Evolutionary conservation across 164 flowering plant genomes (phyloP).

Genomic region (Platanus orientalis): DNA sequence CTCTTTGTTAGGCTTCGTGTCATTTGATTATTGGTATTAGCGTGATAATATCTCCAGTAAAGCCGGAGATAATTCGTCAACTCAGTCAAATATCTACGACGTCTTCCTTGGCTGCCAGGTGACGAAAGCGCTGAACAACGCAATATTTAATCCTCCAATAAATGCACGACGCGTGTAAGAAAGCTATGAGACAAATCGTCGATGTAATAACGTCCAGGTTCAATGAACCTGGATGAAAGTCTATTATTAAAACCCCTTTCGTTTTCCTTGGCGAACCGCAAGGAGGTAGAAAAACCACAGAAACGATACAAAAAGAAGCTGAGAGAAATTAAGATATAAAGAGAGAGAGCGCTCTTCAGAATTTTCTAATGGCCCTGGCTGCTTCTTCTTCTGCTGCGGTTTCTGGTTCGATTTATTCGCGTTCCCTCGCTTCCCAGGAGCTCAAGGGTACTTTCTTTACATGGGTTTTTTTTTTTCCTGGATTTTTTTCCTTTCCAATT

Average conservation of each 20-base stretch:
- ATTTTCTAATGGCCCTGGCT: constrained; percentile 36
- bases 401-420: constrained; percentile 30
- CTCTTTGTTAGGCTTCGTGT: no score
- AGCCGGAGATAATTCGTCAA: no score
- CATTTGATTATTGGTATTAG: no score
- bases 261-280: not conserved
- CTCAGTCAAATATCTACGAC: no score
- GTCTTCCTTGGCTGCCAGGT: not conserved
- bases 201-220: constrained; percentile 56
- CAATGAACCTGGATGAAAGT: constrained; percentile 49
- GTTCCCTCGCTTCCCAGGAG: constrained; percentile 24
- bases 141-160: constrained; percentile 15
- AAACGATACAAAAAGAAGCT: not conserved
- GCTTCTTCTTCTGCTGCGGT: constrained; percentile 34
- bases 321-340: constrained; percentile 1
- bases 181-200: not conserved
- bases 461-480: not conserved
- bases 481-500: not conserved
- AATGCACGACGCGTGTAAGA: constrained; percentile 17
- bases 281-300: not conserved
- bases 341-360: not conserved
- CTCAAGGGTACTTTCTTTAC: constrained; percentile 28
- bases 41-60: no score
- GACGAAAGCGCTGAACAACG: constrained; percentile 5
- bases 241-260: constrained; percentile 15